phyloP scores from a whole-genome alignment of 1,284 basidiomycete genomes.

The Cutaneotrichosporon mucoides region DNA sequence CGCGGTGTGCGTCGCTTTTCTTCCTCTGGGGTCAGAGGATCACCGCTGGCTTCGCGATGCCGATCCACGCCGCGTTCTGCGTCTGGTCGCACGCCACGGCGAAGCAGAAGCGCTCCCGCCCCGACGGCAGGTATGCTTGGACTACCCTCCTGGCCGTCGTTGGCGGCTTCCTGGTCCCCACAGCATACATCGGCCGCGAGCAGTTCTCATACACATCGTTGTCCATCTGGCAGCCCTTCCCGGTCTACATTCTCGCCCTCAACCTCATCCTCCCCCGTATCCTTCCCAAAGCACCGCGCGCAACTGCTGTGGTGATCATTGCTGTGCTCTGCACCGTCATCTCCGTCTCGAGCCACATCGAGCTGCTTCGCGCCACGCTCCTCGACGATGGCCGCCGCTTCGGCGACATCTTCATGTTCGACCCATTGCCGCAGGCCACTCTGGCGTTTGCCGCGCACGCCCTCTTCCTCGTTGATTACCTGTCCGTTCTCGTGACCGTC shows the following conservation, averaged over 20 bases:
- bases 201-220: constrained; percentile 7
- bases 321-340: neutral
- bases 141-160: constrained; percentile 1
- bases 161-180: constrained; percentile 3
- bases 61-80: constrained; percentile 7
- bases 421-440: neutral
- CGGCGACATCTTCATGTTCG: constrained; percentile 10
- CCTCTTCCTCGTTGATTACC: constrained; percentile 13
- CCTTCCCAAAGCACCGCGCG: neutral
- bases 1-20: constrained; percentile 7
- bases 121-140: constrained; percentile 11
- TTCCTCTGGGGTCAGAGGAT: constrained; percentile 12
- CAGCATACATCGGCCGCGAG: neutral
- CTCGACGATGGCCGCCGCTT: neutral
- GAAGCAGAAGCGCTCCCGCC: neutral
- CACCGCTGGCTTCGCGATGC: constrained; percentile 10
- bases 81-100: neutral
- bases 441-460: constrained; percentile 8
- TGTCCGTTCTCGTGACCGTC: constrained; percentile 1
- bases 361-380: constrained; percentile 2
- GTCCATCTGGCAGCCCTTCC: constrained; percentile 19
- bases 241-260: constrained; percentile 10
- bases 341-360: constrained; percentile 3
- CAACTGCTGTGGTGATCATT: constrained; percentile 2
- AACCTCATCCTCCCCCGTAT: constrained; percentile 9